These are phyloP conservation scores for Citrus glauca DNA, from an alignment of 345 rosid genomes.

Conservation along the genomic window DNA sequence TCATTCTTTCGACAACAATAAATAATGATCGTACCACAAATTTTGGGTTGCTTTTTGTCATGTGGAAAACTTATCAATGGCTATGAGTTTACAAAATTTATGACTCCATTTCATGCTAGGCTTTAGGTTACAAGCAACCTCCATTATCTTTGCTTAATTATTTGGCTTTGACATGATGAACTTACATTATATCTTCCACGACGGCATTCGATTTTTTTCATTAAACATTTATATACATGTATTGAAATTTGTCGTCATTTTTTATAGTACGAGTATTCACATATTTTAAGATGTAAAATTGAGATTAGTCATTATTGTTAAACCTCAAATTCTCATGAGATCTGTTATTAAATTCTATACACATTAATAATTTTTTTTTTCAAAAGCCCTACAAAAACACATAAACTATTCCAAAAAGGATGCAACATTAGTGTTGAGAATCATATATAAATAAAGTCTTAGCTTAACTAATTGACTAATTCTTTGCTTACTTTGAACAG, in stretches of 20 bases:
- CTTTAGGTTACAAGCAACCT: not conserved
- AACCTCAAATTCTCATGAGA: no score
- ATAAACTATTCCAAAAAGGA: not conserved
- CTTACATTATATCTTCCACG: not conserved
- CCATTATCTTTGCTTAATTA: not conserved
- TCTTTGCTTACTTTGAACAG: not conserved
- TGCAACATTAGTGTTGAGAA: not conserved
- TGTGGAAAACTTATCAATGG: not conserved
- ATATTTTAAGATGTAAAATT: no score
- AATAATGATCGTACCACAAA: constrained; percentile 1
- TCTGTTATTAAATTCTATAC: no score
- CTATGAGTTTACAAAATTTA: not conserved
- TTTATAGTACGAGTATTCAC: no score
- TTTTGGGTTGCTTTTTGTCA: not conserved
- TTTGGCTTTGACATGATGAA: not conserved
- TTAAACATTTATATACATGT: not conserved
- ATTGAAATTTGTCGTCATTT: not conserved
- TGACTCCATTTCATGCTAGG: not conserved
- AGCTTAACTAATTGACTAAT: not conserved
- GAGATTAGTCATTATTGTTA: no score
- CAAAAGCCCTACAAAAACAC: not conserved
- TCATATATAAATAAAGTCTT: not conserved
- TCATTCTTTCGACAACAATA: not conserved
- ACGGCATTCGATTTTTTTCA: no score
- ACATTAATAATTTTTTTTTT: no score